phyloP scores from a whole-genome alignment of 441 rosid species.

The Syzygium syzygioides region DNA sequence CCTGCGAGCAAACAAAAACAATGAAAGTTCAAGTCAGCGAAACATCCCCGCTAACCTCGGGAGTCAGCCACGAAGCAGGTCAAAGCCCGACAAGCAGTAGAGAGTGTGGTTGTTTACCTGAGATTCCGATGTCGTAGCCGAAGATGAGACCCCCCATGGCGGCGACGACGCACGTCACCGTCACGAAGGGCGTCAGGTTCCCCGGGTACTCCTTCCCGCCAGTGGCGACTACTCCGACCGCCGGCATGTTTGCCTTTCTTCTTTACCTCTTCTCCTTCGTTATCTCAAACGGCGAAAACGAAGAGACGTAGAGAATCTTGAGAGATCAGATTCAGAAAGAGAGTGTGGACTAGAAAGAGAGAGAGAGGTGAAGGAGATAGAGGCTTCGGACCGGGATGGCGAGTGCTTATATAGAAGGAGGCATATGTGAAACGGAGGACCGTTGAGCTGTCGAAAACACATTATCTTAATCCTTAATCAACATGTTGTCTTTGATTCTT shows the following conservation, averaged over 20 bases:
- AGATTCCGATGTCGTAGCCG: constrained; percentile 91
- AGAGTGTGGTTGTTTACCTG: constrained; percentile 33
- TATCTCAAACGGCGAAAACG: neutral
- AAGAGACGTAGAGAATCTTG: neutral
- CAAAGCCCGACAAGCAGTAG: neutral
- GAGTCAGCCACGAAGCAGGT: neutral
- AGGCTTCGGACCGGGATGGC: neutral
- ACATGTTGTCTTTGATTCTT: rapidly evolving
- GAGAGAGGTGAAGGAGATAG: neutral
- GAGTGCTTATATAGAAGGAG: constrained; percentile 23
- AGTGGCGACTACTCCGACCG: constrained; percentile 50
- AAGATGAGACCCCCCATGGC: constrained; percentile 97
- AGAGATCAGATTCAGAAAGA: neutral
- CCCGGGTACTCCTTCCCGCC: constrained; percentile 71
- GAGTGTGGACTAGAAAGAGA: neutral
- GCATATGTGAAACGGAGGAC: neutral
- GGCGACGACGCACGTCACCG: constrained; percentile 73
- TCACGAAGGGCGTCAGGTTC: constrained; percentile 67
- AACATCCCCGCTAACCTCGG: neutral
- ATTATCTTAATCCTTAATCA: neutral
- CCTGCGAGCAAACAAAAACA: constrained; percentile 26
- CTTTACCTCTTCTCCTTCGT: constrained; percentile 1
- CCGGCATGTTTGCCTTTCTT: constrained; percentile 39
- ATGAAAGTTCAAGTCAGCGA: neutral
- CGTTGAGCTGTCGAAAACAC: neutral